Evolutionary conservation across 2,329 filamentous ascomycete species (phyloP).

Genomic region (Thielaviopsis musarum): DNA sequence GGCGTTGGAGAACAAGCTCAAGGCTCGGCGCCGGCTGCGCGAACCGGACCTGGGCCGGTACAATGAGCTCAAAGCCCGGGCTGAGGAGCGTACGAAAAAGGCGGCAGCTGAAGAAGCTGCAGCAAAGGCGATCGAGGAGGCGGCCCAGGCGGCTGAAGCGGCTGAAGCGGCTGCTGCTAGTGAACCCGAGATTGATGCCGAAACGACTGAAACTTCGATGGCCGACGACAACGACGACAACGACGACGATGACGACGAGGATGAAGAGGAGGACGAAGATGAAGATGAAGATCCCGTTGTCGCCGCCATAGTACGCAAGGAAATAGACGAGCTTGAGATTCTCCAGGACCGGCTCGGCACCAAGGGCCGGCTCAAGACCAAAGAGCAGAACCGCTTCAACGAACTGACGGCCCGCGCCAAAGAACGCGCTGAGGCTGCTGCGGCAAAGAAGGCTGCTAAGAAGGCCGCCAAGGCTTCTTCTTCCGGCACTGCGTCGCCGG

Average conservation of each 20-base stretch:
- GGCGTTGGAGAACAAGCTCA: slow-evolving; percentile 2
- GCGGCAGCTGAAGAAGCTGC: neutral
- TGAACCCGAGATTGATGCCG: neutral
- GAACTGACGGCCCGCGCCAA: slow-evolving; percentile 3
- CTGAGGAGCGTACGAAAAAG: neutral
- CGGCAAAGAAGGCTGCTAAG: slow-evolving; percentile 21
- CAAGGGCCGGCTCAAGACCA: slow-evolving; percentile 2
- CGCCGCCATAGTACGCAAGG: slow-evolving; percentile 1
- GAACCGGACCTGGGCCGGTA: slow-evolving; percentile 3
- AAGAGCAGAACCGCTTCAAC: slow-evolving; percentile 4
- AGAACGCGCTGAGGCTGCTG: slow-evolving; percentile 2
- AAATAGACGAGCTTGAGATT: slow-evolving; percentile 1
- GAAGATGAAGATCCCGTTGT: slow-evolving; percentile 1
- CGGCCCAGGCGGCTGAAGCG: neutral
- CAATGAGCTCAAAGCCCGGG: slow-evolving; percentile 2
- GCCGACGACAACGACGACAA: neutral
- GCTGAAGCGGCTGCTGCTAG: neutral
- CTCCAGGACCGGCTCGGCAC: slow-evolving; percentile 6
- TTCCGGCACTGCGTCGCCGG: slow-evolving; percentile 14
- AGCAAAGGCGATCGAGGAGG: neutral
- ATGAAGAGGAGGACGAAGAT: slow-evolving; percentile 1
- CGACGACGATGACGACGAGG: slow-evolving; percentile 4
- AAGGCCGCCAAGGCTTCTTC: slow-evolving; percentile 22
- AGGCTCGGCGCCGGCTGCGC: neutral
- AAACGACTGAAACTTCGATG: neutral